Evolutionary conservation across 495 filamentous ascomycete genomes (phyloP), one percentile per base, ranked within the genome.

Genomic region (Penicillium mononematosum): DNA sequence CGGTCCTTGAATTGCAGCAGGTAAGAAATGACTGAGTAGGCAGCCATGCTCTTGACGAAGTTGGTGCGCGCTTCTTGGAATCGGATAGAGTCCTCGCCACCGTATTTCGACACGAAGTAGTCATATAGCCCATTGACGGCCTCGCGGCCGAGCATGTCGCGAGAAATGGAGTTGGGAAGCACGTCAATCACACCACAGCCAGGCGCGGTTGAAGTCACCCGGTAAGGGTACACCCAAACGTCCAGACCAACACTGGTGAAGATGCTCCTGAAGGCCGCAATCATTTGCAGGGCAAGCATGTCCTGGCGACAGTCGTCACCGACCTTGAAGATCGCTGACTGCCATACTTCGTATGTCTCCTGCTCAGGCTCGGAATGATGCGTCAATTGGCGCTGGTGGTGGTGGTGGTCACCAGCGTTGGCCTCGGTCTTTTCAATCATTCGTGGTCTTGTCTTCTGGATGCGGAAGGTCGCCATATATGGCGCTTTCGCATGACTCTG

Each of bases 31-130:
- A 98, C 86, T n/a, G 91, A 96, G 72, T 99, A 98, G n/a, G 93
- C 94, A 3, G 95, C 95, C 95, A 99, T 98, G 75, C 91, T 96
- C 80, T 98, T 98, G 65, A 99, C 92, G 63, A 99, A 99, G 67
- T 97, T 96, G 69, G 85, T 94, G 39, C 95, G 85, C 3, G 95
- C 95, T 67, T 96, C 88, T 71, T 99, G 95, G 78, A 96, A 99
- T 45, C 83, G 83, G 42, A 96, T 87, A 0, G 89, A 94, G 63
- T 96, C 92, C 70, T 97, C 93, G 43, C 92, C 89, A 47, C 95
- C 95, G 67, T 98, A 99, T 66, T 96, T 97, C 58, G 89, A 92
- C 51, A 96, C 81, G 67, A 98, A 99, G 74, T 98, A 98, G 64
- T 98, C 94, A 71, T 99, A 96, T 5, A 99, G 82, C 3, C 94